A percentile compares a stretch with the other conserved stretches of the same genome.
Conservation (phyloP, 306 rosid genomes). For the Glycyrrhiza uralensis region DNA sequence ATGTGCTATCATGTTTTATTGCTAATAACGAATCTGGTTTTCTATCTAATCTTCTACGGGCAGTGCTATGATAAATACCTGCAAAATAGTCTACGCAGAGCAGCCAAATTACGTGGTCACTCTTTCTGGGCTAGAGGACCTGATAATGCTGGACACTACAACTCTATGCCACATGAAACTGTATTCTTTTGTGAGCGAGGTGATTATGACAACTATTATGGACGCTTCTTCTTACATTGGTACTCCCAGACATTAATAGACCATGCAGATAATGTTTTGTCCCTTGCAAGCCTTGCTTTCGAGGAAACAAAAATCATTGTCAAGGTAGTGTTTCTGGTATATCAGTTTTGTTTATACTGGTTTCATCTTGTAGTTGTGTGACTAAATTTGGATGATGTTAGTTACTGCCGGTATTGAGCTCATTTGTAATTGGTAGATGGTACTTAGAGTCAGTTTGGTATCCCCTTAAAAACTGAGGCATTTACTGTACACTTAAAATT, state of each 20-base stretch:
- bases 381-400: conserved; percentile 18
- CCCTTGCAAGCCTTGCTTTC: conserved; percentile 93
- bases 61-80: conserved; percentile 95
- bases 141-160: conserved; percentile 89
- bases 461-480: conserved; percentile 2
- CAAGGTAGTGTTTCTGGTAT: conserved; percentile 53
- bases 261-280: conserved; percentile 89
- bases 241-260: conserved; percentile 74
- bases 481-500: background rate
- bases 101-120: conserved; percentile 90
- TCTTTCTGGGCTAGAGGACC: conserved; percentile 96
- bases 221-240: conserved; percentile 97
- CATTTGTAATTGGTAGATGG: conserved; percentile 7
- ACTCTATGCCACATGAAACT: conserved; percentile 90
- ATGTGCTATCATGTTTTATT: background rate
- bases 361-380: conserved; percentile 15
- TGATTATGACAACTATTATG: conserved; percentile 95
- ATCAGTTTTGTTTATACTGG: conserved; percentile 6
- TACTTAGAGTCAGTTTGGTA: conserved; percentile 4
- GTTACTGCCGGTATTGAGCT: background rate
- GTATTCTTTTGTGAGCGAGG: conserved; percentile 97
- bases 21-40: conserved; percentile 19
- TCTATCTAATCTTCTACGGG: conserved; percentile 25
- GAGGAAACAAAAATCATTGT: conserved; percentile 79
- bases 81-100: conserved; percentile 74